Conservation (phyloP, 2,329 filamentous ascomycete species). For the Phoma sp. region DNA sequence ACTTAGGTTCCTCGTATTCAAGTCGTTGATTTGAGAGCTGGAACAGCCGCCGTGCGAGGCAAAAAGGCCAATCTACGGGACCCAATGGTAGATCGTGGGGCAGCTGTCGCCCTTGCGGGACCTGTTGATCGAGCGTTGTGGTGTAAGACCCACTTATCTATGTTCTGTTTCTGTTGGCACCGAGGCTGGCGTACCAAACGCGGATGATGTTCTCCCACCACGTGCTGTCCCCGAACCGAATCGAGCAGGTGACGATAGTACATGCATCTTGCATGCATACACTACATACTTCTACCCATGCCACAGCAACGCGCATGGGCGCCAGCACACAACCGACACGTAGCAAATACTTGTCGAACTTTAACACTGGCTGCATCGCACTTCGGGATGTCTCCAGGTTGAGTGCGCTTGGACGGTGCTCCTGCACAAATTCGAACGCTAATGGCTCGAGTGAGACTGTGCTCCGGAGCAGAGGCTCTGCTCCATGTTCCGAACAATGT, state of each 20-base stretch:
- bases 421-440: neutral
- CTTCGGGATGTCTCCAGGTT: neutral
- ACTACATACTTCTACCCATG: neutral
- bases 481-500: neutral
- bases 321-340: neutral
- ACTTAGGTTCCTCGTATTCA: neutral
- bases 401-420: neutral
- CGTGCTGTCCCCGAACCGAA: neutral
- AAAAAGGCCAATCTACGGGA: neutral
- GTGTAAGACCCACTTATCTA: neutral
- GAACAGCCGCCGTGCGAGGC: neutral
- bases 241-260: neutral
- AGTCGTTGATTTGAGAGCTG: neutral
- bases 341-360: neutral
- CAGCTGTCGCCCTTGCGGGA: neutral
- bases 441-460: neutral
- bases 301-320: neutral
- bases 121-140: slow-evolving; percentile 3
- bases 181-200: neutral
- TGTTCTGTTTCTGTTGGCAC: neutral
- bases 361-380: neutral
- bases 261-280: slow-evolving; percentile 1
- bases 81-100: slow-evolving; percentile 6
- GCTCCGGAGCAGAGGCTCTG: neutral
- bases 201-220: neutral